A percentile compares a stretch with the other conserved stretches of the same genome.
Evolutionary conservation across 2,329 filamentous ascomycete genomes (phyloP).

Genomic region (Colletotrichum euphorbiae): DNA sequence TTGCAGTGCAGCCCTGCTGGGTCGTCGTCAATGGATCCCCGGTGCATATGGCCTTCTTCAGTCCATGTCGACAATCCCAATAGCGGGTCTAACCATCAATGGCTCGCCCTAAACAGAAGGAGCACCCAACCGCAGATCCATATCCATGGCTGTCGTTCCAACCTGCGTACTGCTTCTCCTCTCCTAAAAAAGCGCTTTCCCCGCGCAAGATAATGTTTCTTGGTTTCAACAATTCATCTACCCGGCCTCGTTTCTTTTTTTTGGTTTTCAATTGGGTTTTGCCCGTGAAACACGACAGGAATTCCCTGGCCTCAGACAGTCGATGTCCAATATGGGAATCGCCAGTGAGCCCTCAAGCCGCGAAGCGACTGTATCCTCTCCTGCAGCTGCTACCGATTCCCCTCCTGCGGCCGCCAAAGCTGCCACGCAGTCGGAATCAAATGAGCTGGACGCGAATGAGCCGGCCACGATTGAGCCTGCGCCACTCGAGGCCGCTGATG

Average conservation of each 20-base stretch:
- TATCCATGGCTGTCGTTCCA: too few species aligned
- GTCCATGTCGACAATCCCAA: neutral
- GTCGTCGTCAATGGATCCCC: neutral
- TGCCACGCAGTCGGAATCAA: too few species aligned
- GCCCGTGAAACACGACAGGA: neutral
- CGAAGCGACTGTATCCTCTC: neutral
- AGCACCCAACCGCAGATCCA: neutral
- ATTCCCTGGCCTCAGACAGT: too few species aligned
- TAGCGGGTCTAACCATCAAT: neutral
- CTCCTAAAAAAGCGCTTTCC: too few species aligned
- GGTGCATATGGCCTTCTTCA: neutral
- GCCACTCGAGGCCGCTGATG: neutral
- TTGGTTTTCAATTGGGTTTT: too few species aligned
- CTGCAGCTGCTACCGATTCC: accelerated
- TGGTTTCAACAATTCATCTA: too few species aligned
- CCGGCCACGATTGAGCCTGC: neutral
- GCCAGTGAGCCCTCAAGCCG: neutral
- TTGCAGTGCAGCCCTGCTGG: neutral
- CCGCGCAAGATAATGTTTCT: too few species aligned
- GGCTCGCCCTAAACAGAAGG: neutral
- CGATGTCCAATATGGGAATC: neutral
- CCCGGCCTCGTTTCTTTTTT: too few species aligned
- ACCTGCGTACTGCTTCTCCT: too few species aligned
- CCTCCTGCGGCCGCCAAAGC: neutral
- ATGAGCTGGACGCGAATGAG: too few species aligned